A percentile compares a stretch with the other conserved stretches of the same genome.
Evolutionary conservation across 2,329 filamentous ascomycete species (phyloP).

Genomic region (Ceratocystiopsis brevicomis): DNA sequence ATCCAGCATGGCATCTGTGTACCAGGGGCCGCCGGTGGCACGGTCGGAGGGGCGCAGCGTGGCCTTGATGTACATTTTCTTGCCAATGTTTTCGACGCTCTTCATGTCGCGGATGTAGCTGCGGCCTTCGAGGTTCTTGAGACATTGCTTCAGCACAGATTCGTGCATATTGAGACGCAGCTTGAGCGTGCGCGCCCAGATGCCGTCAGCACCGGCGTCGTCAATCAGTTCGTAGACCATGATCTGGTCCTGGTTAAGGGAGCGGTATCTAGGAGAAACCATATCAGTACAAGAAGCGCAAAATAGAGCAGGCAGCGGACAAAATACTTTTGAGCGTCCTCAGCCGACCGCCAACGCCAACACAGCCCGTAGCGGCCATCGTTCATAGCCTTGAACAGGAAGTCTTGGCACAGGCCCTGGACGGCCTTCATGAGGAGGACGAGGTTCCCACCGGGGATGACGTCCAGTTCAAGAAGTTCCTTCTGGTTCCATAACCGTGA

Average conservation of each 20-base stretch:
- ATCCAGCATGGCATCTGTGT: conserved; percentile 78
- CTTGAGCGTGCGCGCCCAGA: conserved; percentile 80
- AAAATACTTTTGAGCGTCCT: conserved; percentile 37
- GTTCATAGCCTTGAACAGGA: conserved; percentile 33
- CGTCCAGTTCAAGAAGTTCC: conserved; percentile 35
- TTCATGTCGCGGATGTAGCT: conserved; percentile 76
- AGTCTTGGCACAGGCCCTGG: conserved; percentile 39
- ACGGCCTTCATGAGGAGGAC: conserved; percentile 34
- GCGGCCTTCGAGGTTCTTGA: conserved; percentile 70
- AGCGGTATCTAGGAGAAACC: conserved; percentile 12
- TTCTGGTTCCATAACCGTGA: conserved; percentile 36
- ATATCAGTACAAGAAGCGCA: too few relatives aligned
- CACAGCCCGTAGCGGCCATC: conserved; percentile 24
- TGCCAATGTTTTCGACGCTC: conserved; percentile 73
- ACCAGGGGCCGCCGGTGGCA: conserved; percentile 87
- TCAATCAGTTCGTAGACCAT: conserved; percentile 84
- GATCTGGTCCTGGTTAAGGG: conserved; percentile 52
- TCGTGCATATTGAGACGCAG: conserved; percentile 67
- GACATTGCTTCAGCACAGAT: conserved; percentile 56
- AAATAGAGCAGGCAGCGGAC: too few relatives aligned
- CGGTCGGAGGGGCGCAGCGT: conserved; percentile 72
- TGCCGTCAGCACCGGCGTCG: conserved; percentile 62
- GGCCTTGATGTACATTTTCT: conserved; percentile 92
- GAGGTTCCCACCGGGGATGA: conserved; percentile 38
- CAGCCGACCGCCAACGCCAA: conserved; percentile 39